Percentiles rank a stretch among this genome's conserved stretches.
Conservation (phyloP, 2,329 filamentous ascomycete species). For the Capronia coronata region DNA sequence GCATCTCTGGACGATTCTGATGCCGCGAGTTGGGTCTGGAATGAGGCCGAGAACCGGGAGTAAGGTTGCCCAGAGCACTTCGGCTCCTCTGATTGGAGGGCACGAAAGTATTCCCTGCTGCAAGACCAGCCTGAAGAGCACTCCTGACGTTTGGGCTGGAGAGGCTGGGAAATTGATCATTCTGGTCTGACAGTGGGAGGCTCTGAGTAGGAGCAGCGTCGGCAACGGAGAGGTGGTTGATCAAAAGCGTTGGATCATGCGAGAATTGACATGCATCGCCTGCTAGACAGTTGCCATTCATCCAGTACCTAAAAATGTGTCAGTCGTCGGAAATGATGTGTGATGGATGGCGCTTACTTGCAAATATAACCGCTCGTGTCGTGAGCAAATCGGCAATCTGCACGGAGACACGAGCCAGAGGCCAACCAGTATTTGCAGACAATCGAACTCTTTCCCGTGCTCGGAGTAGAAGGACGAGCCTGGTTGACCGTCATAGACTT, state of each 20-base stretch:
- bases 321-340: conserved; percentile 20
- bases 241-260: conserved; percentile 82
- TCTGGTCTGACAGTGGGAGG: conserved; percentile 70
- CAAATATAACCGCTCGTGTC: conserved; percentile 92
- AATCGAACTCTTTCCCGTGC: conserved; percentile 72
- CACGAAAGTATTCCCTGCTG: conserved; percentile 29
- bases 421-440: conserved; percentile 97
- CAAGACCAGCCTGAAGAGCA: conserved; percentile 41
- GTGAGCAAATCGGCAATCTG: conserved; percentile 95
- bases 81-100: conserved; percentile 20
- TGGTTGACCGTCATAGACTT: conserved; percentile 77
- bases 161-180: conserved; percentile 76
- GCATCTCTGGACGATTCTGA: conserved; percentile 51
- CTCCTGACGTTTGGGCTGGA: conserved; percentile 31
- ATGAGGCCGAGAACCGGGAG: conserved; percentile 54
- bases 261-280: conserved; percentile 95
- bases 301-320: conserved; percentile 67
- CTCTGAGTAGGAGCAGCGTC: conserved; percentile 53
- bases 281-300: conserved; percentile 90
- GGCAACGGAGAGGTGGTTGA: conserved; percentile 64
- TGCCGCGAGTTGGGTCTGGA: conserved; percentile 82
- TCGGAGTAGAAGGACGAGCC: conserved; percentile 67
- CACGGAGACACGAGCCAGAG: conserved; percentile 88
- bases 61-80: conserved; percentile 16
- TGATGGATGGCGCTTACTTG: conserved; percentile 61